A percentile compares a stretch with the other conserved stretches of the same genome.
Evolutionary conservation across 2,329 filamentous ascomycete species (phyloP).

Genomic region (Paraconiothyrium sp.): DNA sequence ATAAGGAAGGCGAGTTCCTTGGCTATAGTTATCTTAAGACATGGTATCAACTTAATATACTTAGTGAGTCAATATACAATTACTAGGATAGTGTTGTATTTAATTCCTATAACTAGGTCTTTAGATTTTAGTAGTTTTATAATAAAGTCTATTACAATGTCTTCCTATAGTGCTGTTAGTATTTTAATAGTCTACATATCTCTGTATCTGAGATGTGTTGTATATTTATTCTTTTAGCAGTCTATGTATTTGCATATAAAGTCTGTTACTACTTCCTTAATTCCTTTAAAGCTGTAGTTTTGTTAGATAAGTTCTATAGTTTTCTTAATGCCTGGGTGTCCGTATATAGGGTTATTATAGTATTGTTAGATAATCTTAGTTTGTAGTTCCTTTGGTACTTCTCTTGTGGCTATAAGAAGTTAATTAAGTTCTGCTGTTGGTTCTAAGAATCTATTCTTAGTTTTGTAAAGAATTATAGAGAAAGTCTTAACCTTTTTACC

Average conservation of each 20-base stretch:
- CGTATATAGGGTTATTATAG: constrained; percentile 4
- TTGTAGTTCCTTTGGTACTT: not conserved
- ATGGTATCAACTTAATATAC: too few species aligned
- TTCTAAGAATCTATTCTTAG: not conserved
- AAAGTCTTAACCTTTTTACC: not conserved
- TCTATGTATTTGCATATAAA: not conserved
- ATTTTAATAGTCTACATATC: constrained; percentile 17
- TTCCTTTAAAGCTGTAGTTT: constrained; percentile 1
- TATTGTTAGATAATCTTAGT: not conserved
- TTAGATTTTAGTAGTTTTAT: too few species aligned
- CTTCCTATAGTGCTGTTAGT: constrained; percentile 5
- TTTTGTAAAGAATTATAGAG: not conserved
- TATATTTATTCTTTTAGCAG: constrained; percentile 18
- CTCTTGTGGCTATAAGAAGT: not conserved
- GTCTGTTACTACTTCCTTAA: constrained; percentile 5
- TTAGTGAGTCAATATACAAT: too few species aligned
- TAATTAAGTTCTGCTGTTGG: constrained; percentile 1
- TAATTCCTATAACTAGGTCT: too few species aligned
- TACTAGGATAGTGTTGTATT: too few species aligned
- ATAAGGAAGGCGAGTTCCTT: too few species aligned
- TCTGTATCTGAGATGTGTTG: constrained; percentile 13
- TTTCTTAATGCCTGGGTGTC: constrained; percentile 3
- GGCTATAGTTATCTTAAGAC: too few species aligned
- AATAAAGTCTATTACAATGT: constrained; percentile 20
- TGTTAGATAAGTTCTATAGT: constrained; percentile 2